phyloP scores from a whole-genome alignment of 2,329 filamentous ascomycete species.

The Ophiostoma fasciatum region DNA sequence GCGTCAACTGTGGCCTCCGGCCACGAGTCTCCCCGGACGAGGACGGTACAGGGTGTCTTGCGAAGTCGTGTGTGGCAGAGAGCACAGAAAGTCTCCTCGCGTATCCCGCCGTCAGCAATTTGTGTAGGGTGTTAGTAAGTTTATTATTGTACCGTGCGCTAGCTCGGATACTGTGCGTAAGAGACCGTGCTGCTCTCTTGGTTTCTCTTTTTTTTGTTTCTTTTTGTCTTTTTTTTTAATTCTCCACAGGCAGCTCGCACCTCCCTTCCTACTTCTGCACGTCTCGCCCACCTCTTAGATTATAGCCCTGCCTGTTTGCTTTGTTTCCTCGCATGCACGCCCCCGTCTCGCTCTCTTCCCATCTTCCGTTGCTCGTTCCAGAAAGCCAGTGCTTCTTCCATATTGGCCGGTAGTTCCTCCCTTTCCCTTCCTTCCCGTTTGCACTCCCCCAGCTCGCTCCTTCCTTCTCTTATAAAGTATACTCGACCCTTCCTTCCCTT shows the following conservation, averaged over 20 bases:
- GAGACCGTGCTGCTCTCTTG: too few relatives aligned
- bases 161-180: too few relatives aligned
- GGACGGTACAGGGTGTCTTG: too few relatives aligned
- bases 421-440: not conserved
- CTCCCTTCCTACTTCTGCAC: conserved; percentile 8
- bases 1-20: too few relatives aligned
- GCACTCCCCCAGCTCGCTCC: conserved; percentile 13
- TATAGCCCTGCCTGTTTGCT: too few relatives aligned
- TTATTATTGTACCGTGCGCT: too few relatives aligned
- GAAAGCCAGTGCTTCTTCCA: conserved; percentile 3
- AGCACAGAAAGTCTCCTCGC: too few relatives aligned
- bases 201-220: conserved; percentile 2
- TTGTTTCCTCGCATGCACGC: conserved; percentile 9
- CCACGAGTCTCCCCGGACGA: too few relatives aligned
- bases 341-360: conserved; percentile 1
- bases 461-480: conserved; percentile 9
- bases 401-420: conserved; percentile 6
- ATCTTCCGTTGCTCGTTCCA: conserved; percentile 4
- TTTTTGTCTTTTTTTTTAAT: not conserved
- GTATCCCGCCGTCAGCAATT: too few relatives aligned
- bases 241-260: conserved; percentile 1
- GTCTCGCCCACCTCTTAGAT: conserved; percentile 12
- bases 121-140: too few relatives aligned
- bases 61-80: too few relatives aligned
- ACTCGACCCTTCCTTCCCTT: not conserved